Evolutionary conservation across 2,329 filamentous ascomycete species (phyloP).

Genomic region (Botrytis pseudocinerea): DNA sequence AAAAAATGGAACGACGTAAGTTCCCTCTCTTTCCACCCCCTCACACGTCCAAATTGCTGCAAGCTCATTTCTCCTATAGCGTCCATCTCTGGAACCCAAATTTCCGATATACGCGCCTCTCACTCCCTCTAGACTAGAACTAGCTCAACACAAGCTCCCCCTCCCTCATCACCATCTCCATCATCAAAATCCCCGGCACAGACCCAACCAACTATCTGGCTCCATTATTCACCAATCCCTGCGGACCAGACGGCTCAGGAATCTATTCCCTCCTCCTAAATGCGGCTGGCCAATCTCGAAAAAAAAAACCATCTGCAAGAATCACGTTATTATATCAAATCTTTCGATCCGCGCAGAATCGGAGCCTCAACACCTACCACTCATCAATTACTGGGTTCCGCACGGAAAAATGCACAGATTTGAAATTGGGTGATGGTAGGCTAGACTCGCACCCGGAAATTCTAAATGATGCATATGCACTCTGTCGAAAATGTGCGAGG

Average conservation of each 20-base stretch:
- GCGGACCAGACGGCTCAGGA: constrained; percentile 53
- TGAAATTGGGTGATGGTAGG: constrained; percentile 49
- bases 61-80: constrained; percentile 31
- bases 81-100: constrained; percentile 29
- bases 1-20: constrained; percentile 5
- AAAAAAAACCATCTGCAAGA: constrained; percentile 48
- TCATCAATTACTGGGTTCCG: constrained; percentile 51
- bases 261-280: constrained; percentile 29
- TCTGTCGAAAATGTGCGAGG: constrained; percentile 45
- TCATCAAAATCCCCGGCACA: constrained; percentile 32
- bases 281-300: constrained; percentile 38
- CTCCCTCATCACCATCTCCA: constrained; percentile 27
- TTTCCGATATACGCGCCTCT: constrained; percentile 35
- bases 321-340: constrained; percentile 50
- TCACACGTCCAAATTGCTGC: not conserved
- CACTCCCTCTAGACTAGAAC: constrained; percentile 34
- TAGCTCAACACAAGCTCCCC: constrained; percentile 25
- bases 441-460: constrained; percentile 50
- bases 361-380: constrained; percentile 47
- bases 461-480: constrained; percentile 50
- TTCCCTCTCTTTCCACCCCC: not conserved
- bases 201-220: constrained; percentile 30
- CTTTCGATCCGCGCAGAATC: constrained; percentile 53
- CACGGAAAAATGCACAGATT: constrained; percentile 44
- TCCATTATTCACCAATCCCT: constrained; percentile 34